Evolutionary conservation across 495 filamentous ascomycete species (phyloP), one percentile per base, ranked within the genome.

Genomic region (Penicillium salamii): DNA sequence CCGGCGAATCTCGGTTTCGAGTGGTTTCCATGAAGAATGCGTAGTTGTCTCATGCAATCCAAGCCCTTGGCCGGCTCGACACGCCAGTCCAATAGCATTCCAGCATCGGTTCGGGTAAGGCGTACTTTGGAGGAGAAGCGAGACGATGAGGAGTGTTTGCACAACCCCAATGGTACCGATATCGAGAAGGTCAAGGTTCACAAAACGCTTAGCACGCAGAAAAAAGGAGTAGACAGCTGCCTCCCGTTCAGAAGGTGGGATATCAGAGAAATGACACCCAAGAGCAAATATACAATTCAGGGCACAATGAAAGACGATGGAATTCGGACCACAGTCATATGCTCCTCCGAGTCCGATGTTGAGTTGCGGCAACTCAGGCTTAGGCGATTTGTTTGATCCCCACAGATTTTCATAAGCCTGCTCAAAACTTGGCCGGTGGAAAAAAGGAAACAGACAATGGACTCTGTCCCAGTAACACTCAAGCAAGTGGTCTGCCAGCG

Each of bases 81-180:
- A 76, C 1, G 76, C 75, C 6, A 79, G 42, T 1, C 76, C 76
- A 12, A 78, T 62, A 1, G 67, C 48, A 47, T 74, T 74, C 74
- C 76, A 79, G 46, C 74, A 78, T 15, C 67, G 54, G 20, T 57
- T 67, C 2, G 75, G 69, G 45, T 77, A 75, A 1, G 67, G 66
- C 1, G 75, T 74, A 39, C 69, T 72, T 42, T 77, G 75, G 3
- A 78, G 65, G 37, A 70, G 65, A 5, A 76, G 49, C 1, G 70
- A 67, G 28, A 71, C 56, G 6, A 79, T 52, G 17, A 79, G 48
- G 8, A 79, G 58, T 2, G 69, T 63, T 42, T 79, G 76, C 1
- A 78, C 74, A 1, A 75, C 66, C 0, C 71, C 74, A 11, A 78
- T 55, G 1, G 68, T 73, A 18, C 61, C 53, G 39, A 65, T 59